These are phyloP conservation scores for Phaeoacremonium minimum DNA, from an alignment of 2,329 filamentous ascomycete species.

Conservation along the genomic window DNA sequence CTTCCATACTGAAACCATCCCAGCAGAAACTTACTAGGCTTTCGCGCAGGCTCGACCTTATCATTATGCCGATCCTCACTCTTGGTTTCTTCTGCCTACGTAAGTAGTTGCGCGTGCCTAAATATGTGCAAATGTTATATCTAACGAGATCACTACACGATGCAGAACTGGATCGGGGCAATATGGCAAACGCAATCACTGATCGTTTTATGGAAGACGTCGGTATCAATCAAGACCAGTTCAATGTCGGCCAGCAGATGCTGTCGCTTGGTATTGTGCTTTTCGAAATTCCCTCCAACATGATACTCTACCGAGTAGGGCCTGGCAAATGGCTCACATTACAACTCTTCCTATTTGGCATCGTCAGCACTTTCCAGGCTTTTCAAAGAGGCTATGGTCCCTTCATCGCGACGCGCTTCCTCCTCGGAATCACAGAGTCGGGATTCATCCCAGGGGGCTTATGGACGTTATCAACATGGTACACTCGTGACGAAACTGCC, in stretches of 20 bases:
- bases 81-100: slow-evolving; percentile 10
- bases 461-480: slow-evolving; percentile 43
- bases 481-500: slow-evolving; percentile 38
- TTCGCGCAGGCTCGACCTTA: slow-evolving; percentile 9
- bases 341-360: slow-evolving; percentile 13
- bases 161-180: slow-evolving; percentile 11
- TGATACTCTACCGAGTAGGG: slow-evolving; percentile 20
- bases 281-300: slow-evolving; percentile 27
- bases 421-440: slow-evolving; percentile 31
- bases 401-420: slow-evolving; percentile 29
- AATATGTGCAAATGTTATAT: no score
- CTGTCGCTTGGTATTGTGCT: slow-evolving; percentile 45
- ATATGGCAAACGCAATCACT: slow-evolving; percentile 41
- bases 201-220: slow-evolving; percentile 44
- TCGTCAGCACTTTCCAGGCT: slow-evolving; percentile 33
- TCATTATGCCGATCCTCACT: slow-evolving; percentile 8
- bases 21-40: no score
- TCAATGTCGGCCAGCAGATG: slow-evolving; percentile 48
- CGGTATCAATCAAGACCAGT: slow-evolving; percentile 41
- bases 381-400: slow-evolving; percentile 30
- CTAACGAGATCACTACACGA: no score
- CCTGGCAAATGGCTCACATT: slow-evolving; percentile 28
- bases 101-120: no score
- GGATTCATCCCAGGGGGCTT: slow-evolving; percentile 42
- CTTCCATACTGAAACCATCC: no score